phyloP scores from a whole-genome alignment of 2,329 filamentous ascomycete species.

The Ophiocordyceps camponoti-saundersi region DNA sequence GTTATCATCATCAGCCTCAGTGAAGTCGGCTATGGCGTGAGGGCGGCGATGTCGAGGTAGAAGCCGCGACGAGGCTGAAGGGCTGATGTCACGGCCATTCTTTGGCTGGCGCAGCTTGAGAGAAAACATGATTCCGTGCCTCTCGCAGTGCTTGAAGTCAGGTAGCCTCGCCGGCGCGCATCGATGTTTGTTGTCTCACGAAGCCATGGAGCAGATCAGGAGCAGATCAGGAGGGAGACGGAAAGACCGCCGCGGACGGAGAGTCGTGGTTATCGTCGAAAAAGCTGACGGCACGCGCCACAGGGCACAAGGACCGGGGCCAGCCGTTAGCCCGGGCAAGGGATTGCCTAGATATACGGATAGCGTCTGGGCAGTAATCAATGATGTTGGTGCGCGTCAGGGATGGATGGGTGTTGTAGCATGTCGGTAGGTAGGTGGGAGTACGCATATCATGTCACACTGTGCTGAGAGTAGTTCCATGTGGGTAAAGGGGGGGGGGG shows the following conservation, averaged over 20 bases:
- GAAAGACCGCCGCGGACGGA: not conserved
- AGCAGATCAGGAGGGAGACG: not conserved
- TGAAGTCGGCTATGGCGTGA: constrained; percentile 48
- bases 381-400: no score
- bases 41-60: constrained; percentile 13
- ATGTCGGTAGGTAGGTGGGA: no score
- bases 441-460: no score
- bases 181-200: constrained; percentile 7
- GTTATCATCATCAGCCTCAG: constrained; percentile 42
- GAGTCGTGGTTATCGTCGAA: not conserved
- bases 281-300: not conserved
- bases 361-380: not conserved
- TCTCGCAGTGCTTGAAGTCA: constrained; percentile 2
- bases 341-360: not conserved
- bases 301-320: not conserved
- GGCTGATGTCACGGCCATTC: constrained; percentile 12
- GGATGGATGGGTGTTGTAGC: no score
- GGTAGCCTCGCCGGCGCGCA: constrained; percentile 8
- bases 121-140: constrained; percentile 16
- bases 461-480: no score
- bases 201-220: constrained; percentile 10
- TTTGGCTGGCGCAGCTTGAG: constrained; percentile 17
- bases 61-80: constrained; percentile 14
- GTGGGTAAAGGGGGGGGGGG: no score
- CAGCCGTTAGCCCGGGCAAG: not conserved